Evolutionary conservation across 2,329 filamentous ascomycete species (phyloP).

Genomic region (Pseudogymnoascus sp.): DNA sequence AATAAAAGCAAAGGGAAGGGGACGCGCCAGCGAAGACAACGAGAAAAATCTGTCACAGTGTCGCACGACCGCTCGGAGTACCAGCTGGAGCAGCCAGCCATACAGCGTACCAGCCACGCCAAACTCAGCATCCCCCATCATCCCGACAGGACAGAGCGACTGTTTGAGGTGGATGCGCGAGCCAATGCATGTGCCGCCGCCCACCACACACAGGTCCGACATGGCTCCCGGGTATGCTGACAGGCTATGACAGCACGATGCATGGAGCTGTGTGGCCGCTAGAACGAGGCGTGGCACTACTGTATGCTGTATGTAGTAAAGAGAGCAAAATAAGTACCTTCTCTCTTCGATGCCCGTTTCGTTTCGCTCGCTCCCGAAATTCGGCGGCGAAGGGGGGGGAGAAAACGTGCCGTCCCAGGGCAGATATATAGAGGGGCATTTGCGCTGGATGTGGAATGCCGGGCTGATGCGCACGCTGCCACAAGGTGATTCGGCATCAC

Average conservation of each 20-base stretch:
- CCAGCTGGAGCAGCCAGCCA: background rate
- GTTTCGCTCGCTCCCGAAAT: background rate
- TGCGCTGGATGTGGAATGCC: background rate
- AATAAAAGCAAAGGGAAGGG: background rate
- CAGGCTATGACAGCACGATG: slow-evolving; percentile 4
- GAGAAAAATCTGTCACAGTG: background rate
- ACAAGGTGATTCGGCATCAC: background rate
- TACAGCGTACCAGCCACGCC: background rate
- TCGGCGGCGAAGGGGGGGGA: background rate
- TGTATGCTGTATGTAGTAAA: background rate
- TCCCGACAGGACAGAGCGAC: background rate
- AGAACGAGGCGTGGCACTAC: background rate
- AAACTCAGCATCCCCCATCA: background rate
- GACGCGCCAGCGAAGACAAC: background rate
- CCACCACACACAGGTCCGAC: background rate
- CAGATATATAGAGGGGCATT: background rate
- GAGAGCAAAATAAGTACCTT: background rate
- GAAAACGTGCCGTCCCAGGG: background rate
- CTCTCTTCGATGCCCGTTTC: background rate
- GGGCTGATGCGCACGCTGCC: background rate
- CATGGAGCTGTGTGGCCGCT: background rate
- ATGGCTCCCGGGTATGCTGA: background rate
- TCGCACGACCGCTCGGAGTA: background rate
- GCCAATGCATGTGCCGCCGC: background rate
- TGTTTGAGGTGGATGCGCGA: background rate